Evolutionary conservation across 352 stramenopile genomes (phyloP).

Genomic region (Globisporangium nagaii): DNA sequence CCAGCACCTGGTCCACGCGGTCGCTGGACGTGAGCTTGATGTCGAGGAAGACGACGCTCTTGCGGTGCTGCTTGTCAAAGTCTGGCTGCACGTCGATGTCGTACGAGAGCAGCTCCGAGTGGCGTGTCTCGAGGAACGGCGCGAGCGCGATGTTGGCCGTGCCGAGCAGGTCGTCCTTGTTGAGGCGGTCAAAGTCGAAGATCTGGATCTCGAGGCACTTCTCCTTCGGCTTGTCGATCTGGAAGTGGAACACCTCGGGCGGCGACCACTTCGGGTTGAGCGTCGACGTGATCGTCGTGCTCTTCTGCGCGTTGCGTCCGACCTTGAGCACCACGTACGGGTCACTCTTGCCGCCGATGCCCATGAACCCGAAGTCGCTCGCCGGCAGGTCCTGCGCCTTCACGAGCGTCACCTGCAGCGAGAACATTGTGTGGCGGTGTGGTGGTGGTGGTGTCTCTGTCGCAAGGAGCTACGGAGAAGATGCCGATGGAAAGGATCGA

Average conservation of each 20-base stretch:
- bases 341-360: constrained; percentile 69
- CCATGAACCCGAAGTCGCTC: constrained; percentile 63
- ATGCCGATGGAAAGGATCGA: too few relatives aligned
- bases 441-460: too few relatives aligned
- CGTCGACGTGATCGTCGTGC: constrained; percentile 32
- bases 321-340: constrained; percentile 68
- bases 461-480: too few relatives aligned
- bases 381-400: constrained; percentile 40
- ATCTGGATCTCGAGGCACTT: constrained; percentile 48
- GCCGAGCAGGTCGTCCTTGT: constrained; percentile 56
- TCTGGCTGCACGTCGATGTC: constrained; percentile 44
- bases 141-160: constrained; percentile 39
- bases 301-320: constrained; percentile 41
- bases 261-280: constrained; percentile 57
- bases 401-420: constrained; percentile 52
- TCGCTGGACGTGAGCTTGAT: constrained; percentile 45
- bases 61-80: constrained; percentile 58
- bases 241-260: constrained; percentile 58
- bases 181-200: constrained; percentile 60
- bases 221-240: constrained; percentile 56
- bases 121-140: constrained; percentile 43
- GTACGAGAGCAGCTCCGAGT: constrained; percentile 46
- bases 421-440: constrained; percentile 26
- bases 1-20: constrained; percentile 54
- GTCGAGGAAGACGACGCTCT: constrained; percentile 53